phyloP scores from a whole-genome alignment of 1,284 basidiomycete genomes.

The Mycosarcoma mackinlayi region DNA sequence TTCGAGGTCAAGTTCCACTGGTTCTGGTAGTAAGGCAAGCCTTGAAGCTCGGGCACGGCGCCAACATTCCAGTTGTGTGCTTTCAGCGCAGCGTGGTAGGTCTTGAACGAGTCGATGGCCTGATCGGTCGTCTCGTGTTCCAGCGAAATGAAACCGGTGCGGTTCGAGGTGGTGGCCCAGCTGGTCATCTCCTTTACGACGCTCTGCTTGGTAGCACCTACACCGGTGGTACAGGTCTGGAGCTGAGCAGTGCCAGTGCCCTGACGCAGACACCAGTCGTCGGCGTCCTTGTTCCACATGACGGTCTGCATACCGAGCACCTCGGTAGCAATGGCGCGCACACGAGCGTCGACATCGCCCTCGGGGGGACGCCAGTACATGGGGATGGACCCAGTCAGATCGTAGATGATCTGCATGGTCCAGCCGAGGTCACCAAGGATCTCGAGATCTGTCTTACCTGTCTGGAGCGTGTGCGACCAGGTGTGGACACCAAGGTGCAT shows the following conservation, averaged over 20 bases:
- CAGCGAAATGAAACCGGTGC: conserved; percentile 58
- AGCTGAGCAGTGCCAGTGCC: conserved; percentile 56
- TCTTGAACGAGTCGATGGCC: conserved; percentile 54
- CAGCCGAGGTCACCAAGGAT: conserved; percentile 83
- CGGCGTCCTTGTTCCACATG: conserved; percentile 62
- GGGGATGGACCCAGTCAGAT: conserved; percentile 74
- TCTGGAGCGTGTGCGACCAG: conserved; percentile 73
- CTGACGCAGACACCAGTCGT: conserved; percentile 62
- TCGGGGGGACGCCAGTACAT: conserved; percentile 62
- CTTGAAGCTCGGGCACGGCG: conserved; percentile 51
- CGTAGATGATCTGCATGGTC: conserved; percentile 83
- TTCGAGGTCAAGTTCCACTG: conserved; percentile 48
- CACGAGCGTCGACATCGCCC: conserved; percentile 62
- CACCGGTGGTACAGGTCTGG: conserved; percentile 39
- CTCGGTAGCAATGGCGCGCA: conserved; percentile 61
- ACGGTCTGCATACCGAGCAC: conserved; percentile 62
- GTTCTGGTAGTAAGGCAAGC: conserved; percentile 60
- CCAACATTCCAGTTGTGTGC: conserved; percentile 48
- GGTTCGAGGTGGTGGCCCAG: conserved; percentile 40
- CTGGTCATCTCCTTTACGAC: conserved; percentile 44
- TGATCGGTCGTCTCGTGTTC: conserved; percentile 63
- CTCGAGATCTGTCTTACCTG: conserved; percentile 77
- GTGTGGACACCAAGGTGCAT: conserved; percentile 75
- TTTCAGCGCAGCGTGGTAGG: conserved; percentile 40
- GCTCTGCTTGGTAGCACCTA: conserved; percentile 37